Evolutionary conservation across 176 grass and related monocot species (phyloP).

Genomic region (Triticum monococcum): DNA sequence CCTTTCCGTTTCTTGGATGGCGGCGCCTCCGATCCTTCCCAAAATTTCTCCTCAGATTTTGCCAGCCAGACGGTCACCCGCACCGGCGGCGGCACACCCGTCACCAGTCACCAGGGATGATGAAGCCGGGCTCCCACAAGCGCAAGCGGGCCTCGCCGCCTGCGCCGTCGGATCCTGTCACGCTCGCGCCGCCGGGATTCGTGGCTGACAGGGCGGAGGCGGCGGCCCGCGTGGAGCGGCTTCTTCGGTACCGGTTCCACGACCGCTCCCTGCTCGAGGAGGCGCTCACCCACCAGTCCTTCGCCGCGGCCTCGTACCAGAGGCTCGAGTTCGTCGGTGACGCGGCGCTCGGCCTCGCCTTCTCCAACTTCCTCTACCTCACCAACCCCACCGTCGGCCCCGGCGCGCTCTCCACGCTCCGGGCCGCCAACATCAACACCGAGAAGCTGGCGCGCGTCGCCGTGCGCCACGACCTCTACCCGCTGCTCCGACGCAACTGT

Average conservation of each 20-base stretch:
- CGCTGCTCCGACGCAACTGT: conserved; percentile 58
- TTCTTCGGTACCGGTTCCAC: conserved; percentile 60
- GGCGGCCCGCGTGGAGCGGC: conserved; percentile 34
- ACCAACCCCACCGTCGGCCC: conserved; percentile 46
- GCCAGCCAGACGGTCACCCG: neutral
- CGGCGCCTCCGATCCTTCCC: neutral
- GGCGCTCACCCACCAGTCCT: conserved; percentile 78
- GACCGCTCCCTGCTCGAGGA: conserved; percentile 54
- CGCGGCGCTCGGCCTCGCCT: conserved; percentile 54
- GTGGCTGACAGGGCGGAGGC: conserved; percentile 23
- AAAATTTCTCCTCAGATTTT: too few species aligned
- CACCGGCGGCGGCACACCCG: neutral
- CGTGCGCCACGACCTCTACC: conserved; percentile 57
- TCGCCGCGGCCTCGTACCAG: conserved; percentile 43
- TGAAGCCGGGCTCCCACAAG: neutral
- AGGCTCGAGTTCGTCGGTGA: conserved; percentile 87
- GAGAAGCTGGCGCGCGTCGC: conserved; percentile 76
- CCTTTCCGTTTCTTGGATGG: neutral
- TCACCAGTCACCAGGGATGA: neutral
- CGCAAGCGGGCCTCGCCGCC: conserved; percentile 4
- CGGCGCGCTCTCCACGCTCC: conserved; percentile 6
- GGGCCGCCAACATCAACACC: conserved; percentile 71
- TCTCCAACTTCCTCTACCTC: conserved; percentile 56
- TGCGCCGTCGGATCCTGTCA: neutral
- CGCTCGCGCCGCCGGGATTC: conserved; percentile 20